A percentile compares a stretch with the other conserved stretches of the same genome.
phyloP scores from a whole-genome alignment of 805 yeast genomes.

The Ogataea angusta region DNA sequence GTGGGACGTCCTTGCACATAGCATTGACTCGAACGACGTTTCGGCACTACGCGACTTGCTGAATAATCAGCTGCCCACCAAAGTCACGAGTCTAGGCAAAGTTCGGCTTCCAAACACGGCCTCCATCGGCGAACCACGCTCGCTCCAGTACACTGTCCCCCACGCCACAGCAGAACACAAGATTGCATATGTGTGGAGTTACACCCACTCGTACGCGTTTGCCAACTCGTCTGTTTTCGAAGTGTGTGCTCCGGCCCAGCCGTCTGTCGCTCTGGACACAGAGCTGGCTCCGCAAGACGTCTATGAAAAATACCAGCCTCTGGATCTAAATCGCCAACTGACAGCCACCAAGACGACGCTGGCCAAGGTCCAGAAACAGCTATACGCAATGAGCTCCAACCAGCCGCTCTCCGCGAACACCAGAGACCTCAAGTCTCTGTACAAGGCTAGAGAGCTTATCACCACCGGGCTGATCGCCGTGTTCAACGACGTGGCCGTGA shows the following conservation, averaged over 20 bases:
- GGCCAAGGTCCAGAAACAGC: slow-evolving; percentile 10
- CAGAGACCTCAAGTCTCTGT: slow-evolving; percentile 17
- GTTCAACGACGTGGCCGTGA: slow-evolving; percentile 16
- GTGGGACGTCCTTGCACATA: slow-evolving; percentile 19
- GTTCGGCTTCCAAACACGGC: slow-evolving; percentile 10
- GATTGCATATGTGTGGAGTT: slow-evolving; percentile 27
- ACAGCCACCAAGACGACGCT: background rate
- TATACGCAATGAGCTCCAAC: slow-evolving; percentile 5
- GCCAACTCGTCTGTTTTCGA: slow-evolving; percentile 11
- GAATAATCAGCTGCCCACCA: slow-evolving; percentile 22
- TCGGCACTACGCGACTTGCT: slow-evolving; percentile 15
- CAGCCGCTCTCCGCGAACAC: slow-evolving; percentile 11
- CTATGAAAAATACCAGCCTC: slow-evolving; percentile 2
- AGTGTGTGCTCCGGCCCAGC: slow-evolving; percentile 5
- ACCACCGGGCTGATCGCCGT: slow-evolving; percentile 18
- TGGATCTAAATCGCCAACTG: background rate
- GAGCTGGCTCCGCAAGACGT: background rate
- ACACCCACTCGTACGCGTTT: slow-evolving; percentile 17
- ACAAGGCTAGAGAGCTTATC: slow-evolving; percentile 15
- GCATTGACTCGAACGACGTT: slow-evolving; percentile 20
- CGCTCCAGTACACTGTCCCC: slow-evolving; percentile 5
- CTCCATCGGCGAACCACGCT: background rate
- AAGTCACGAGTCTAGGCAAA: slow-evolving; percentile 16
- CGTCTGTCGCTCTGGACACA: background rate
- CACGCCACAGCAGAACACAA: slow-evolving; percentile 17